phyloP scores from a whole-genome alignment of 441 rosid species.

The Sinapis alba region DNA sequence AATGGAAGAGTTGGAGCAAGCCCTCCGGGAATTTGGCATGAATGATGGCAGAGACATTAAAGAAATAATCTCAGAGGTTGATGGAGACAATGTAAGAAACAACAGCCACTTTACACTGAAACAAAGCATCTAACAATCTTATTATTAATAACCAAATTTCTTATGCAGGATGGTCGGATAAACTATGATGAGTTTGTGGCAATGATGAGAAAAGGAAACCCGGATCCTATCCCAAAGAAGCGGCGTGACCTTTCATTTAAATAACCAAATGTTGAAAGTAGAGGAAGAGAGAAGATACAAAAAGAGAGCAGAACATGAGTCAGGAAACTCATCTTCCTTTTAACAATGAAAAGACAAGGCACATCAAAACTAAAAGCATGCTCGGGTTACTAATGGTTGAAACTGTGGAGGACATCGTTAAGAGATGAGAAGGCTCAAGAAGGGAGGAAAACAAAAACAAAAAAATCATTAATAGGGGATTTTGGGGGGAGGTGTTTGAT shows the following conservation, averaged over 20 bases:
- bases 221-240: conserved; percentile 67
- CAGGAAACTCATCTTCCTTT: neutral
- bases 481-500: conserved; percentile 29
- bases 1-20: conserved; percentile 73
- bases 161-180: conserved; percentile 75
- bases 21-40: conserved; percentile 61
- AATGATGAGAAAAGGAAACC: conserved; percentile 92
- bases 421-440: conserved; percentile 27
- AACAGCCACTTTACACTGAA: conserved; percentile 12
- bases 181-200: conserved; percentile 80
- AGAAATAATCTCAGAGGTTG: conserved; percentile 73
- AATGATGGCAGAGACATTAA: conserved; percentile 65
- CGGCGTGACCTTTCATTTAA: conserved; percentile 48
- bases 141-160: neutral
- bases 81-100: conserved; percentile 52
- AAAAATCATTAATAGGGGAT: neutral
- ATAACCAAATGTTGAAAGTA: conserved; percentile 10
- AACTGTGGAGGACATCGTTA: conserved; percentile 29
- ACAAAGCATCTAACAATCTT: neutral
- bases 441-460: neutral
- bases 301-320: conserved; percentile 29
- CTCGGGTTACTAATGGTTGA: conserved; percentile 7
- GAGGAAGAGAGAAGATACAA: conserved; percentile 29
- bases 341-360: conserved; percentile 10
- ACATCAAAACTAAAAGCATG: conserved; percentile 17